A percentile compares a stretch with the other conserved stretches of the same genome.
Conservation (phyloP, 805 yeast genomes). For the Kuraishia ogatae region DNA sequence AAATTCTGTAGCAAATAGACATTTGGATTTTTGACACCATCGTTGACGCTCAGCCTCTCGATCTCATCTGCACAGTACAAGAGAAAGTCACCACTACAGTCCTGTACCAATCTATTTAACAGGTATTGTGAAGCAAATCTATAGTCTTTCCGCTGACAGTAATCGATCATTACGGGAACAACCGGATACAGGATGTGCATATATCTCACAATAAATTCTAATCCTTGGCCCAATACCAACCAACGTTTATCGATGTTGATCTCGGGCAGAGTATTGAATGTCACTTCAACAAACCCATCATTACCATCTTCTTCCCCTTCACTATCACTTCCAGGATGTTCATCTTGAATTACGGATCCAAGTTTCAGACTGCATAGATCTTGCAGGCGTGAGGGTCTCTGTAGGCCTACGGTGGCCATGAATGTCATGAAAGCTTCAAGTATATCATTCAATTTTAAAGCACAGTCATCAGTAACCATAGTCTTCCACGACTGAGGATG, state of each 20-base stretch:
- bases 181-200: slow-evolving; percentile 3
- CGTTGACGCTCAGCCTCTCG: neutral
- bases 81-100: neutral
- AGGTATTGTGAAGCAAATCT: neutral
- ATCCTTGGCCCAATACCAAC: slow-evolving; percentile 5
- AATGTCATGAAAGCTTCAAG: neutral
- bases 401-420: neutral
- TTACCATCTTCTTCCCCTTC: neutral
- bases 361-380: neutral
- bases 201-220: slow-evolving; percentile 2
- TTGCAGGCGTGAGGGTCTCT: neutral
- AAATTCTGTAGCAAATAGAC: neutral
- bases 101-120: neutral
- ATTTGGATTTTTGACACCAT: neutral
- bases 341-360: neutral
- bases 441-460: neutral
- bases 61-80: neutral
- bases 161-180: slow-evolving; percentile 3
- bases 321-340: neutral
- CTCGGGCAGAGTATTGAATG: neutral
- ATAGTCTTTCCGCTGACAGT: neutral
- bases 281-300: neutral
- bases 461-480: neutral
- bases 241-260: slow-evolving; percentile 1
- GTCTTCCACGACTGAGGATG: neutral